phyloP scores from a whole-genome alignment of 257 asterid genomes.

The Petrea volubilis region DNA sequence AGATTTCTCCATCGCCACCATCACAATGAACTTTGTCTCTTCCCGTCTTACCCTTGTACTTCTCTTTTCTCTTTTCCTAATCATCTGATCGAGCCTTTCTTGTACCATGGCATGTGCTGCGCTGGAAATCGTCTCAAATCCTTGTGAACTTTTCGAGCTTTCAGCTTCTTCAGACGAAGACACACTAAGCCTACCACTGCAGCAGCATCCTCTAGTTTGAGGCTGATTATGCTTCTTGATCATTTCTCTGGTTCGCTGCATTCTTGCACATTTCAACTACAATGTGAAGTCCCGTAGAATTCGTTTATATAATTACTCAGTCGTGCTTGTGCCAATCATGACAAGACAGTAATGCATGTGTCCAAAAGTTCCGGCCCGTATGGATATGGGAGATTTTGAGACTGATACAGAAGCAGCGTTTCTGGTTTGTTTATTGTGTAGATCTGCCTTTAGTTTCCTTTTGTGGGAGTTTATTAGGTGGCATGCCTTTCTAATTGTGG shows the following conservation, averaged over 20 bases:
- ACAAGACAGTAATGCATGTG: conserved; percentile 25
- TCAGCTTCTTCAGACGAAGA: conserved; percentile 61
- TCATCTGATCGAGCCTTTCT: conserved; percentile 68
- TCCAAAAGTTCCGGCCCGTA: conserved; percentile 34
- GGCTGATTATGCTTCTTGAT: conserved; percentile 53
- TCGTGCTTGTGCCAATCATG: conserved; percentile 44
- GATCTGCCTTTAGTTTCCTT: conserved; percentile 39
- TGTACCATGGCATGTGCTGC: conserved; percentile 79
- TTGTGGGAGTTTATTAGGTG: conserved; percentile 47
- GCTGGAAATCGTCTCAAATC: conserved; percentile 53
- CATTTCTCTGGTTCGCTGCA: conserved; percentile 42
- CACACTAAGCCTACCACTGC: conserved; percentile 56
- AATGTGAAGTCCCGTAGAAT: conserved; percentile 24
- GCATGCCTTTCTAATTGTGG: conserved; percentile 49
- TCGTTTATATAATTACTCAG: conserved; percentile 45
- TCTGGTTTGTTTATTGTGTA: conserved; percentile 31
- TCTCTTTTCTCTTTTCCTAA: conserved; percentile 40
- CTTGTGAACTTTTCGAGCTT: conserved; percentile 40
- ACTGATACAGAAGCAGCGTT: conserved; percentile 30
- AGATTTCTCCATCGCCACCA: conserved; percentile 78
- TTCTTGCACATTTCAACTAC: conserved; percentile 38
- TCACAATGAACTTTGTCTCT: conserved; percentile 50
- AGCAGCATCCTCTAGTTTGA: conserved; percentile 48
- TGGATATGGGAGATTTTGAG: conserved; percentile 34
- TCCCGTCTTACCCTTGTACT: conserved; percentile 23